Conservation (phyloP, 495 filamentous ascomycete genomes). For the Penicillium herquei region DNA sequence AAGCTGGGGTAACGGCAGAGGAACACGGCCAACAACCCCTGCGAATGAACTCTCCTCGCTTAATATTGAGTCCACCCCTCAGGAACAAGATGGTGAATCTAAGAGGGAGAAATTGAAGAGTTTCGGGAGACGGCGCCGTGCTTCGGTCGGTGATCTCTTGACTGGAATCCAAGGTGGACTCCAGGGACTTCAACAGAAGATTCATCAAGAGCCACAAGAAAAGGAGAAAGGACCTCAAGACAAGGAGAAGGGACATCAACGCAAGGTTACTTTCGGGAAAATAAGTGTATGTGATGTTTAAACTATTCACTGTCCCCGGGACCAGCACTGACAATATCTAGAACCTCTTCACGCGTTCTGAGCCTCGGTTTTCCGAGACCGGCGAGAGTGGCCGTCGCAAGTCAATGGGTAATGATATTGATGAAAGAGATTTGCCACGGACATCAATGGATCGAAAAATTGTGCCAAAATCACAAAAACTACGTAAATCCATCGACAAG, state of each 20-base stretch:
- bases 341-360: constrained; percentile 21
- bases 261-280: constrained; percentile 18
- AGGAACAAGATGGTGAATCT: constrained; percentile 15
- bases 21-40: constrained; percentile 25
- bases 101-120: constrained; percentile 33
- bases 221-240: neutral
- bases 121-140: constrained; percentile 30
- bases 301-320: too few species aligned
- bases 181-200: constrained; percentile 18
- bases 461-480: neutral
- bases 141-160: constrained; percentile 28
- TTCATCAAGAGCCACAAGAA: constrained; percentile 3
- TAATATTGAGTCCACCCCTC: constrained; percentile 4
- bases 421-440: constrained; percentile 5
- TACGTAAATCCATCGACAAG: neutral
- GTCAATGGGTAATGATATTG: neutral
- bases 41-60: constrained; percentile 20
- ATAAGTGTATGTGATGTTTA: constrained; percentile 19
- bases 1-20: constrained; percentile 24
- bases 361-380: constrained; percentile 5
- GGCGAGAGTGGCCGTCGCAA: neutral
- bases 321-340: constrained; percentile 8
- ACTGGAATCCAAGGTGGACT: constrained; percentile 18
- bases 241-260: neutral
- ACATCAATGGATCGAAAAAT: neutral